Percentiles rank a stretch among this genome's conserved stretches.
Evolutionary conservation across 2,329 filamentous ascomycete species (phyloP).

Genomic region (Lecanicillium sp.): DNA sequence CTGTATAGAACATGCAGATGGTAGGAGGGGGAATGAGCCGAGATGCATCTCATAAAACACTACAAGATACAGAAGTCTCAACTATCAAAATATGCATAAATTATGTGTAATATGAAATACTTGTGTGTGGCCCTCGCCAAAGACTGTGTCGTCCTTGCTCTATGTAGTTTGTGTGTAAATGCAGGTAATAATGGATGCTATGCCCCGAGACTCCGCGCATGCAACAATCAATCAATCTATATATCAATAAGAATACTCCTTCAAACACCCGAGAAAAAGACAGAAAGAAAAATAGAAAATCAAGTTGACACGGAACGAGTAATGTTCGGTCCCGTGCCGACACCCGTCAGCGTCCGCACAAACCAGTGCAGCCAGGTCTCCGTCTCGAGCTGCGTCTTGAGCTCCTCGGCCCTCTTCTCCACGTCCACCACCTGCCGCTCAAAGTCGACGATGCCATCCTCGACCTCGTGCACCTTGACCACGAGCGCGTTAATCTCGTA

Average conservation of each 20-base stretch:
- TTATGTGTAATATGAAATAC: neutral
- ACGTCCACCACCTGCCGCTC: conserved; percentile 70
- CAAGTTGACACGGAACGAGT: conserved; percentile 23
- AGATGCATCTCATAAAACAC: neutral
- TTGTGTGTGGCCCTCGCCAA: neutral
- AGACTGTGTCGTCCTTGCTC: too few relatives aligned
- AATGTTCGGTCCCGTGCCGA: conserved; percentile 55
- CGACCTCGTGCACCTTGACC: conserved; percentile 78
- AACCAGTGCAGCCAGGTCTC: conserved; percentile 62
- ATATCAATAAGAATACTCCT: too few relatives aligned
- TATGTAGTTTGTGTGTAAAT: too few relatives aligned
- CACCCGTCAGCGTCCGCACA: conserved; percentile 53
- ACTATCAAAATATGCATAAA: neutral
- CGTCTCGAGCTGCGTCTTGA: conserved; percentile 57
- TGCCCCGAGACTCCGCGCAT: conserved; percentile 8
- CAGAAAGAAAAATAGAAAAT: neutral
- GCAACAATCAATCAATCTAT: neutral
- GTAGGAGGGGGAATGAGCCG: neutral
- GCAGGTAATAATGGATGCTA: neutral
- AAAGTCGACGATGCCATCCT: conserved; percentile 74
- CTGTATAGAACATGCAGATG: too few relatives aligned
- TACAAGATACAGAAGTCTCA: conserved; percentile 3
- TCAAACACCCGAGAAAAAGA: too few relatives aligned
- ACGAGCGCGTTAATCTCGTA: conserved; percentile 83
- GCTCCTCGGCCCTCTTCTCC: conserved; percentile 56